These are phyloP conservation scores for Peronosclerospora sorghi DNA, from an alignment of 352 stramenopile species.

Conservation along the genomic window DNA sequence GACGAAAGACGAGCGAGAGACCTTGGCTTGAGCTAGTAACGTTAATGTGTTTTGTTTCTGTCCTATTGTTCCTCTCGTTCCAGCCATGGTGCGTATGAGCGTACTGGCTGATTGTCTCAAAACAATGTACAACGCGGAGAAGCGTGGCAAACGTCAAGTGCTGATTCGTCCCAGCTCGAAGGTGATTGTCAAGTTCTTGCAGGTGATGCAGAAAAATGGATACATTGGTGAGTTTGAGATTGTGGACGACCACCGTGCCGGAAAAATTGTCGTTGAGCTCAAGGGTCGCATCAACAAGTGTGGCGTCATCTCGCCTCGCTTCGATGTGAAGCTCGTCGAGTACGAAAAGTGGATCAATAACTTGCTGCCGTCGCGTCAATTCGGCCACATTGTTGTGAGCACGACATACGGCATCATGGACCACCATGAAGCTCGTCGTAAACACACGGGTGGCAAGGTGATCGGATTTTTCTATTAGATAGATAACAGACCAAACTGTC, in stretches of 20 bases:
- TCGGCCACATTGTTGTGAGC: slow-evolving; percentile 94
- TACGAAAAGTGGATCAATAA: slow-evolving; percentile 99
- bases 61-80: neutral
- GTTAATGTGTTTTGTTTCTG: slow-evolving; percentile 32
- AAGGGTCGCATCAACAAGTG: slow-evolving; percentile 99
- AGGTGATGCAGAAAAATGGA: slow-evolving; percentile 99
- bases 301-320: slow-evolving; percentile 98
- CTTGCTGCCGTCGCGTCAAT: slow-evolving; percentile 97
- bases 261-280: slow-evolving; percentile 98
- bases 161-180: slow-evolving; percentile 98
- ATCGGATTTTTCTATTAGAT: slow-evolving; percentile 99
- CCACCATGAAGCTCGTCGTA: slow-evolving; percentile 92
- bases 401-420: slow-evolving; percentile 89
- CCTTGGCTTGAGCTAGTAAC: slow-evolving; percentile 43
- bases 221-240: slow-evolving; percentile 99
- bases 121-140: slow-evolving; percentile 99
- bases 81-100: slow-evolving; percentile 99
- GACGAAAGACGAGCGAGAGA: slow-evolving; percentile 22
- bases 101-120: slow-evolving; percentile 99
- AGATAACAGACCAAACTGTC: slow-evolving; percentile 1
- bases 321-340: slow-evolving; percentile 94
- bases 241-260: slow-evolving; percentile 97
- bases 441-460: slow-evolving; percentile 99
- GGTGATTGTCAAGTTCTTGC: slow-evolving; percentile 99
- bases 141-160: slow-evolving; percentile 99